These are phyloP conservation scores for Sisymbrium altissimum DNA, from an alignment of 345 rosid genomes.

Conservation along the genomic window DNA sequence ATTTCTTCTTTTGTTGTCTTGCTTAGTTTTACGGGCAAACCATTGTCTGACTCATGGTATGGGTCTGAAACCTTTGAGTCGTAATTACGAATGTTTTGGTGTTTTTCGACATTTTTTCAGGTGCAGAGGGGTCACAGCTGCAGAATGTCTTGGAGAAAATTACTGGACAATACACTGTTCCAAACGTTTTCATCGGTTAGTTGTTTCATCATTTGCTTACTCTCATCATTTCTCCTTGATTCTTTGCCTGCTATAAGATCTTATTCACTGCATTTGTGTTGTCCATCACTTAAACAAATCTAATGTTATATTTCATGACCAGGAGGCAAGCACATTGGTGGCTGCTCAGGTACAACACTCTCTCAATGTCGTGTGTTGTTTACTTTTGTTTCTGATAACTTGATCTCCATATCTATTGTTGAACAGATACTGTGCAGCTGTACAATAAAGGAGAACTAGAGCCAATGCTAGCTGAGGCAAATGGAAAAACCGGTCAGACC, in stretches of 20 bases:
- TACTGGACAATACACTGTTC: slow-evolving; percentile 92
- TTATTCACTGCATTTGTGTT: background rate
- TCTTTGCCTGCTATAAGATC: background rate
- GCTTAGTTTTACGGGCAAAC: background rate
- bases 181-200: slow-evolving; percentile 92
- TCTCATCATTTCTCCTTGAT: background rate
- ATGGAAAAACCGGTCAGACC: slow-evolving; percentile 27
- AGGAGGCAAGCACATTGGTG: slow-evolving; percentile 97
- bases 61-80: slow-evolving; percentile 1
- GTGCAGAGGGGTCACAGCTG: slow-evolving; percentile 75
- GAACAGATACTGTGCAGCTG: slow-evolving; percentile 72
- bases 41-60: slow-evolving; percentile 2
- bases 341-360: slow-evolving; percentile 79
- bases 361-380: background rate
- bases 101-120: slow-evolving; percentile 35
- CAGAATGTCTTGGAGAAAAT: slow-evolving; percentile 77
- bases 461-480: slow-evolving; percentile 59
- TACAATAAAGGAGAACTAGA: slow-evolving; percentile 74
- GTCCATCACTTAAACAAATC: background rate
- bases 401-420: slow-evolving; percentile 20
- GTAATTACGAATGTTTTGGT: slow-evolving; percentile 4
- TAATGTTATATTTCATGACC: slow-evolving; percentile 22
- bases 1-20: slow-evolving; percentile 1
- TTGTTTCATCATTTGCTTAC: background rate
- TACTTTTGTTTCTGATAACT: background rate